Percentiles rank a stretch among this genome's conserved stretches.
Conservation (phyloP, 345 rosid species). For the Citrus glauca region DNA sequence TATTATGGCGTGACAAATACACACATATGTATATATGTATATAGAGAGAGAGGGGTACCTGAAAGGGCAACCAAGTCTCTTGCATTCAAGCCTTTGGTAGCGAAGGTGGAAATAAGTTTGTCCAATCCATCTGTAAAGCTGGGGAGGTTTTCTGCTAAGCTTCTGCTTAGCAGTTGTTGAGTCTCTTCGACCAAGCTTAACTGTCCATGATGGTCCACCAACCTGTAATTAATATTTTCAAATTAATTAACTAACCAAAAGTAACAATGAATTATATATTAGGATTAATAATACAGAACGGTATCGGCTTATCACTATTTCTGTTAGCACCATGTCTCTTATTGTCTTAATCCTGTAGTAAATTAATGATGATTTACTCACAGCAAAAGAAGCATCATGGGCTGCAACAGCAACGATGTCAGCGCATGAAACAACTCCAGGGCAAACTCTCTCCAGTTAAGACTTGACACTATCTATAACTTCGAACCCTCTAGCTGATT, state of each 20-base stretch:
- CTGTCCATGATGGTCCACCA: too few species aligned
- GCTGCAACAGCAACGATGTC: conserved; percentile 61
- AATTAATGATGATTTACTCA: neutral
- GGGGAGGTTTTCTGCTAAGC: conserved; percentile 41
- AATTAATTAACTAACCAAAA: too few species aligned
- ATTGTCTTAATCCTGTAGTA: too few species aligned
- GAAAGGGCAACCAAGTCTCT: too few species aligned
- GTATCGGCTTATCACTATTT: conserved; percentile 6
- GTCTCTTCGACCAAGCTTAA: conserved; percentile 13
- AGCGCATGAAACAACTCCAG: conserved; percentile 64
- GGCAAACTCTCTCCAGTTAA: conserved; percentile 38
- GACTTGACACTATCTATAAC: conserved; percentile 47
- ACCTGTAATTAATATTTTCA: too few species aligned
- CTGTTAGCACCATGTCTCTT: conserved; percentile 22
- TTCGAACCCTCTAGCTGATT: neutral
- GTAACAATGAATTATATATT: too few species aligned
- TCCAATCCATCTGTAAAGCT: conserved; percentile 31
- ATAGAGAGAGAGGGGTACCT: too few species aligned
- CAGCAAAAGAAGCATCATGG: conserved; percentile 44
- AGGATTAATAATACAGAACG: too few species aligned
- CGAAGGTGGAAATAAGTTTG: conserved; percentile 33
- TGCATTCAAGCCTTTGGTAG: conserved; percentile 35
- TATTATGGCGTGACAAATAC: too few species aligned
- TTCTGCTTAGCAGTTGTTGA: conserved; percentile 31
- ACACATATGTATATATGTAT: too few species aligned